Conservation (phyloP, 345 rosid species). For the Bruguiera sexangula region DNA sequence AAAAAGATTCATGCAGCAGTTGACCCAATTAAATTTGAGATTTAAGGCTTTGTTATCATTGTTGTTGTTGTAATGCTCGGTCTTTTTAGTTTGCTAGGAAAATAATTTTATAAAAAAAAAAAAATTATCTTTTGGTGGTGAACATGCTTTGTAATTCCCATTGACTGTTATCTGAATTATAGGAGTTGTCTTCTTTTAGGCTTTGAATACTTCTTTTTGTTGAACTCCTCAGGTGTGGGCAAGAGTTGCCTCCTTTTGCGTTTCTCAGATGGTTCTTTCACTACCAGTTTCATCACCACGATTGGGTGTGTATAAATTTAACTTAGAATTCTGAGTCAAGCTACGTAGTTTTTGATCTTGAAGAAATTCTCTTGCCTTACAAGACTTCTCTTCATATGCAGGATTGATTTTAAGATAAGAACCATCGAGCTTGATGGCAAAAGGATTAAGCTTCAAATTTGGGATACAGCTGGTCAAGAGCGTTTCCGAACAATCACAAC, state of each 20-base stretch:
- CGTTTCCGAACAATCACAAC: slow-evolving; percentile 90
- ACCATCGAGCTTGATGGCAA: slow-evolving; percentile 95
- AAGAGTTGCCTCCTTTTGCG: slow-evolving; percentile 95
- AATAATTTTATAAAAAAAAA: too few relatives aligned
- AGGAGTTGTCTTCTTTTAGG: neutral
- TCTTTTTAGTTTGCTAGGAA: too few relatives aligned
- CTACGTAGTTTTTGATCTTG: neutral
- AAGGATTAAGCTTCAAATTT: slow-evolving; percentile 88
- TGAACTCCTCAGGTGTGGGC: slow-evolving; percentile 24
- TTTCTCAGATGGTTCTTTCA: slow-evolving; percentile 94
- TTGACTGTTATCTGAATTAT: too few relatives aligned
- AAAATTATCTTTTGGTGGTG: too few relatives aligned
- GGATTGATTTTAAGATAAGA: slow-evolving; percentile 95
- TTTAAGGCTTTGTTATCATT: too few relatives aligned
- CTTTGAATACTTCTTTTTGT: neutral
- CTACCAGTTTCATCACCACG: slow-evolving; percentile 95
- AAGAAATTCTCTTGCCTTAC: slow-evolving; percentile 6
- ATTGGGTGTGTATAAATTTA: slow-evolving; percentile 55
- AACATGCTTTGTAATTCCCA: too few relatives aligned
- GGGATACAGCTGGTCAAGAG: slow-evolving; percentile 98
- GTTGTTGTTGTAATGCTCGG: too few relatives aligned
- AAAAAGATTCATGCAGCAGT: too few relatives aligned
- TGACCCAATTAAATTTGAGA: too few relatives aligned
- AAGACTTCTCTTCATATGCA: slow-evolving; percentile 22
- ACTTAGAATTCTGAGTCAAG: neutral